Percentiles rank a stretch among this genome's conserved stretches.
phyloP scores from a whole-genome alignment of 352 stramenopile species.

The Peronospora tabacina region DNA sequence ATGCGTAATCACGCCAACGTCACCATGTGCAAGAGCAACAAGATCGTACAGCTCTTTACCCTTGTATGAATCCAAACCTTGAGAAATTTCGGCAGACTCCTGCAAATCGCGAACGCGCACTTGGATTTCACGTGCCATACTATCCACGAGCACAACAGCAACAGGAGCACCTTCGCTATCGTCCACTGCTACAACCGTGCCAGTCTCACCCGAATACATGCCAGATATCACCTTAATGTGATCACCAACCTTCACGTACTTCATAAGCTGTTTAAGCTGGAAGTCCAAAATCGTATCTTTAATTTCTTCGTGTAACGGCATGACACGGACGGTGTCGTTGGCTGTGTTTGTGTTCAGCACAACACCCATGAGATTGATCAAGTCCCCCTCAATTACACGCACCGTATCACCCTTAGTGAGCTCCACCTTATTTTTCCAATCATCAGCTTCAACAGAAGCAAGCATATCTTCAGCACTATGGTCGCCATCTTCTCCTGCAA shows the following conservation, averaged over 20 bases:
- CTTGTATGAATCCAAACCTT: slow-evolving; percentile 85
- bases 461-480: slow-evolving; percentile 59
- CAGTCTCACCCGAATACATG: slow-evolving; percentile 84
- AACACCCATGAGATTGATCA: slow-evolving; percentile 87
- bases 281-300: slow-evolving; percentile 88
- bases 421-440: slow-evolving; percentile 87
- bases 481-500: slow-evolving; percentile 59
- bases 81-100: slow-evolving; percentile 84
- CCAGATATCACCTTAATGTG: slow-evolving; percentile 89
- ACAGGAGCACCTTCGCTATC: slow-evolving; percentile 75
- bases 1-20: slow-evolving; percentile 88
- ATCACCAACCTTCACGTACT: slow-evolving; percentile 88
- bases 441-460: slow-evolving; percentile 63
- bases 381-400: slow-evolving; percentile 79
- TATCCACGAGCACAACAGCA: slow-evolving; percentile 85
- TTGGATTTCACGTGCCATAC: slow-evolving; percentile 87
- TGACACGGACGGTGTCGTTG: slow-evolving; percentile 84
- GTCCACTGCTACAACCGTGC: slow-evolving; percentile 84
- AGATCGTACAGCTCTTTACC: slow-evolving; percentile 88
- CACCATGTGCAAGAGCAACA: slow-evolving; percentile 75
- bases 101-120: slow-evolving; percentile 86
- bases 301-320: slow-evolving; percentile 87
- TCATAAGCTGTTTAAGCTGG: slow-evolving; percentile 85
- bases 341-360: slow-evolving; percentile 84
- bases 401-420: slow-evolving; percentile 87